Evolutionary conservation across 2,329 filamentous ascomycete genomes (phyloP), one percentile per base, ranked within the genome.

Genomic region (Colletotrichum cuscutae): DNA sequence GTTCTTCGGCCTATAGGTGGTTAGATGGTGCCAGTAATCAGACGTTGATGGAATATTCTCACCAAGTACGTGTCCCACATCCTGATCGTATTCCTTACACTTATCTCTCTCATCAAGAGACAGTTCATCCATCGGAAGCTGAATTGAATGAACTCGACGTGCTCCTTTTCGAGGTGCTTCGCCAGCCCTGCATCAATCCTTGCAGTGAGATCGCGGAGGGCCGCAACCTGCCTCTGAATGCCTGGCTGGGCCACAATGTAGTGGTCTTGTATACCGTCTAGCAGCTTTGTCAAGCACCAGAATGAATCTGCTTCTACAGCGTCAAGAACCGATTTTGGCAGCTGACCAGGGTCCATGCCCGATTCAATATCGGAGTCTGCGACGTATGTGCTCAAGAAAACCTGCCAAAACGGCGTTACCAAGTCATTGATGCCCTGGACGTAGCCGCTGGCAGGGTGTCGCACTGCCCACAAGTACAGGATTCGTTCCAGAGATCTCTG

Each of bases 51-150:
- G 11, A 12, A 12, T 35, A 32, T 64, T 84, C 91, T 81, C 86
- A 98, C 96, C 85, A 99, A 90, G 84, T 99, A 99, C 30, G 97
- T 99, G 83, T 99, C 97, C 97, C 97, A 99, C 97, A 99, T 99
- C 77, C 97, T 89, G 75, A 99, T 97, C 0, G 95, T 98, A 81
- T 98, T 98, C 81, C 92, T 94, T 70, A 99, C 96, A 80, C 94
- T 98, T 76, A 99, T 94, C 84, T 99, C 97, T 75, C 97, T 90
- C 97, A 99, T 99, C 76, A 99, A 87, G 65, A 99, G 89, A 82
- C 97, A 99, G 79, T 99, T 99, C 97, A 99, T 99, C 97, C 97
- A 99, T 69, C 97, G 90, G 81, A 99, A 99, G 83, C 95, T 98
- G 84, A 99, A 99, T 80, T 99, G 97, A 79, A 99, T 99, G 80